Base-by-base conservation (phyloP, 2,329 filamentous ascomycete species). In the Alternaria rosae region DNA sequence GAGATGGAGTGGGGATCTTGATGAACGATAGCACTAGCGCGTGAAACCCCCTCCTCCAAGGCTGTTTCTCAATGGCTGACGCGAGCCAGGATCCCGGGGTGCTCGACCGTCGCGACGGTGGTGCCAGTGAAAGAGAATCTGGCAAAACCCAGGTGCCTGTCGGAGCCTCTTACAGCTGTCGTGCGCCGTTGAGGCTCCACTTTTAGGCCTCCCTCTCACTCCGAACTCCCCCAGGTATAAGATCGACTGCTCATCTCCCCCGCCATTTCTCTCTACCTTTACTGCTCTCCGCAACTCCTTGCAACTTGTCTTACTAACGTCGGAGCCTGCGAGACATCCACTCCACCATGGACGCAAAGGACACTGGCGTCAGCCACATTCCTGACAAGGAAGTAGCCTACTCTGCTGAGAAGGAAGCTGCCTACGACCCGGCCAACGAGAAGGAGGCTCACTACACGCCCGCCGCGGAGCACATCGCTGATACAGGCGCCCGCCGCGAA, bases 401-500 rank as follows among this genome's bases (percentile, higher is more conserved):
- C 21, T 23, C 41, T 23, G 32, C 43, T 11, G 54, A 56, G 11
- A 56, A 56, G 30, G 54, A 56, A 17, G 28, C 43, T 25, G 21
- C 25, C n/a, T 28, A 45, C n/a, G 28, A 56, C 42, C 54, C 38
- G 25, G 25, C 58, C 21, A 41, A 30, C 15, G 58, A 61, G 53
- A 61, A 61, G 38, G 30, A 53, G 42, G 20, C 32, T 21, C 11
- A 26, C 43, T 59, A 59, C 25, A 28, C 28, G 17, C 54, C 58
- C 23, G 41, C 28, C 28, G 17, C 53, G 12, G 59, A 61, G 54
- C 54, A 61, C 54, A 53, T 58, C 41, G 54, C 54, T 7, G 54
- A 61, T 11, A 20, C 59, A 6, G 43, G 32, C 54, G 76, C 54
- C 44, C 80, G 80, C 32, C 80, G 79, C 51, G 64, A 70, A 13